Evolutionary conservation across 2,329 filamentous ascomycete genomes (phyloP).

Genomic region (Cadophora malorum): DNA sequence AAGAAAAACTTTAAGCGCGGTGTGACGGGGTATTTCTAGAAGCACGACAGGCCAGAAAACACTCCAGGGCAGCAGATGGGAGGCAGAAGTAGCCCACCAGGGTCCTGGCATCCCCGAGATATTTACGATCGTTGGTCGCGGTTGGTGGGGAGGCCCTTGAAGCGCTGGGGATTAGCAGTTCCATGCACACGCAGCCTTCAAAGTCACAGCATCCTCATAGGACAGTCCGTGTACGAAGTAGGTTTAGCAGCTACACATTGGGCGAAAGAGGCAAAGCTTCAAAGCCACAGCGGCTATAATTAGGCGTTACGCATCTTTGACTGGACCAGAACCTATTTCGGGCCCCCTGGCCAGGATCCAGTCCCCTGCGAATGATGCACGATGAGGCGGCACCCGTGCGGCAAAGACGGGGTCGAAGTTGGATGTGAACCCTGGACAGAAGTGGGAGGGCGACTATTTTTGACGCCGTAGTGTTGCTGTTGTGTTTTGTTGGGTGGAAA

Average conservation of each 20-base stretch:
- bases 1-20: constrained; percentile 40
- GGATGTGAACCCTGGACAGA: not conserved
- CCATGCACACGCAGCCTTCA: constrained; percentile 17
- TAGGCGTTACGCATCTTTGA: constrained; percentile 12
- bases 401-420: not conserved
- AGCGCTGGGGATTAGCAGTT: constrained; percentile 25
- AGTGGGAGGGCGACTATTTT: constrained; percentile 9
- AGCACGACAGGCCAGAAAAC: constrained; percentile 27
- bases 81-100: not conserved
- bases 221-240: constrained; percentile 9
- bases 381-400: constrained; percentile 13
- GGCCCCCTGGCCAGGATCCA: not conserved
- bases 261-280: not conserved
- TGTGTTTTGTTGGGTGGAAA: no score
- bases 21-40: constrained; percentile 40
- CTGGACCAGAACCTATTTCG: constrained; percentile 22
- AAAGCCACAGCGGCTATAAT: constrained; percentile 6
- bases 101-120: not conserved
- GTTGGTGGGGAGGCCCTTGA: constrained; percentile 13
- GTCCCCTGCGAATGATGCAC: not conserved
- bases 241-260: not conserved
- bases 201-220: constrained; percentile 24
- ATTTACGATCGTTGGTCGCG: constrained; percentile 25
- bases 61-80: not conserved
- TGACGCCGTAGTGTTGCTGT: constrained; percentile 1